Conservation (phyloP, 768 basidiomycete genomes). For the Phylloporus scabripes region DNA sequence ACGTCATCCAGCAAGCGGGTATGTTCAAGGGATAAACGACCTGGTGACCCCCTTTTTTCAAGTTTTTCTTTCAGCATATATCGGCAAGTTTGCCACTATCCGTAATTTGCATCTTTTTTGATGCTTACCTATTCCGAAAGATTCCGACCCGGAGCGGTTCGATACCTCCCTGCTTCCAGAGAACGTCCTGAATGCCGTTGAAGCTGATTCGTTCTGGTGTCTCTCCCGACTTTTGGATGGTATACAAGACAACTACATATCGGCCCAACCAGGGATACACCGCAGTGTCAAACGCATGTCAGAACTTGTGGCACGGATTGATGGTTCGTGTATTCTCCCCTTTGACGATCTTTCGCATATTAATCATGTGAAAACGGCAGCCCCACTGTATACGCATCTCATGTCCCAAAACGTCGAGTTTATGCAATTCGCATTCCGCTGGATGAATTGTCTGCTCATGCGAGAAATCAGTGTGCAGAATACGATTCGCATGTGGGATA, state of each 20-base stretch:
- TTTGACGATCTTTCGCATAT: background rate
- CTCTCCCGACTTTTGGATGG: slow-evolving; percentile 91
- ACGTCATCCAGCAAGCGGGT: slow-evolving; percentile 95
- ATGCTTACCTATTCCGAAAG: slow-evolving; percentile 37
- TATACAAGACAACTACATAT: slow-evolving; percentile 98
- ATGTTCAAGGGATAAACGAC: slow-evolving; percentile 99
- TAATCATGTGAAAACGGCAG: slow-evolving; percentile 34
- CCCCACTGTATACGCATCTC: slow-evolving; percentile 82
- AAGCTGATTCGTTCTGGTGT: slow-evolving; percentile 99
- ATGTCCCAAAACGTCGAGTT: slow-evolving; percentile 93
- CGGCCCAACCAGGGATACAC: slow-evolving; percentile 94
- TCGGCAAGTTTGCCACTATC: slow-evolving; percentile 49
- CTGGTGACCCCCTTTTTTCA: slow-evolving; percentile 97
- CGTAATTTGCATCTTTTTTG: background rate
- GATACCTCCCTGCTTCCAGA: slow-evolving; percentile 73
- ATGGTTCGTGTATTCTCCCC: slow-evolving; percentile 49
- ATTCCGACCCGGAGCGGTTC: slow-evolving; percentile 85
- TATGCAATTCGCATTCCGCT: slow-evolving; percentile 99
- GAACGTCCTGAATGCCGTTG: slow-evolving; percentile 73
- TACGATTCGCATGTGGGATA: slow-evolving; percentile 99
- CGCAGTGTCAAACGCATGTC: slow-evolving; percentile 91
- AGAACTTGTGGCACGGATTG: slow-evolving; percentile 85
- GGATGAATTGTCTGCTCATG: slow-evolving; percentile 99
- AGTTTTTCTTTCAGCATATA: slow-evolving; percentile 92
- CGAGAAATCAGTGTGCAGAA: slow-evolving; percentile 95